Conservation (phyloP, 2,329 filamentous ascomycete species). For the Phialophora verrucosa region DNA sequence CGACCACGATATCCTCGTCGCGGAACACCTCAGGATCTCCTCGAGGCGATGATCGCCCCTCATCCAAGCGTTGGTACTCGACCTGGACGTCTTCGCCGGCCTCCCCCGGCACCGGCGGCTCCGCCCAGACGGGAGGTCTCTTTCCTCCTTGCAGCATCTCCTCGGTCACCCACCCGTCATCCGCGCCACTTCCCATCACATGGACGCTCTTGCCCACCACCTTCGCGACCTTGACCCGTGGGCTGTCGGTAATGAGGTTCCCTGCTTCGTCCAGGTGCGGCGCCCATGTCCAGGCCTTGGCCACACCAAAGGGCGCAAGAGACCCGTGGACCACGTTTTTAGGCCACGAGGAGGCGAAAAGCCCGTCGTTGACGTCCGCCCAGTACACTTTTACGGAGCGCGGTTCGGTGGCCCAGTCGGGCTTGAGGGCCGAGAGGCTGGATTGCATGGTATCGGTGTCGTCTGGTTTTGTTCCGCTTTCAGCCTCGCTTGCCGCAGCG, state of each 20-base stretch:
- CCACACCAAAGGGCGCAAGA: constrained; percentile 43
- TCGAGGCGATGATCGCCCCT: neutral
- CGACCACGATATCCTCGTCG: constrained; percentile 13
- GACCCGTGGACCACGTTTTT: constrained; percentile 51
- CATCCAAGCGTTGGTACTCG: neutral
- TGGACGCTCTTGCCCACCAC: constrained; percentile 30
- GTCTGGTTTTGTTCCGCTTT: neutral
- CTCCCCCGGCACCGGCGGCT: constrained; percentile 9
- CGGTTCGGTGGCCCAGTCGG: constrained; percentile 39
- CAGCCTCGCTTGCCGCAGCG: constrained; percentile 7
- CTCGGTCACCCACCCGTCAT: constrained; percentile 31
- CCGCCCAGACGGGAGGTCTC: constrained; percentile 10
- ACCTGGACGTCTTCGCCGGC: neutral
- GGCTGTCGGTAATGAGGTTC: neutral
- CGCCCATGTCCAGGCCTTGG: constrained; percentile 22
- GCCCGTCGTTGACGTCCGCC: constrained; percentile 53
- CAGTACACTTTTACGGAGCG: constrained; percentile 53
- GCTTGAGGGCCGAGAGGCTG: constrained; percentile 14
- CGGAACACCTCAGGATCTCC: neutral
- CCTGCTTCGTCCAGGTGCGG: constrained; percentile 10
- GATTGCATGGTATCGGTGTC: neutral
- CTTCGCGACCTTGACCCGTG: constrained; percentile 10
- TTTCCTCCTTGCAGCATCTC: constrained; percentile 15
- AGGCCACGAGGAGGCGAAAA: constrained; percentile 57
- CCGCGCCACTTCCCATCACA: constrained; percentile 25